Percentiles rank a stretch among this genome's conserved stretches.
phyloP scores from a whole-genome alignment of 2,329 filamentous ascomycete genomes.

The Epichloe typhina region DNA sequence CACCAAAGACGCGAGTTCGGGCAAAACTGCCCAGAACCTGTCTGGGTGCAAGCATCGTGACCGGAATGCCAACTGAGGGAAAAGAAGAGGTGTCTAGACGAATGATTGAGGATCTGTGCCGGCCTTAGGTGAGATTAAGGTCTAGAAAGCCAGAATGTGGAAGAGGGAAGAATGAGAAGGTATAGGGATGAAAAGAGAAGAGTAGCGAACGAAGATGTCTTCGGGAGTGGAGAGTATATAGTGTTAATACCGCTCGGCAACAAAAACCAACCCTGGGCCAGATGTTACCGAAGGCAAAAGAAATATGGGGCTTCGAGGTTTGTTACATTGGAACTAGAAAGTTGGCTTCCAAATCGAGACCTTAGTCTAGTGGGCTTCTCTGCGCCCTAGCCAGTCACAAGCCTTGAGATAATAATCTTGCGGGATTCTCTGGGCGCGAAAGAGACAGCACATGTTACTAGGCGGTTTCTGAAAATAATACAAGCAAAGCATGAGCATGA shows the following conservation, averaged over 20 bases:
- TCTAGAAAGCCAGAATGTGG: constrained; percentile 4
- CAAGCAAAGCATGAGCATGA: too few species aligned
- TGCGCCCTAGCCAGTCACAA: constrained; percentile 12
- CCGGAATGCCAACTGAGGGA: constrained; percentile 19
- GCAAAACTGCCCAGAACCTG: constrained; percentile 53
- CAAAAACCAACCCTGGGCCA: constrained; percentile 7
- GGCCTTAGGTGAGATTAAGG: constrained; percentile 10
- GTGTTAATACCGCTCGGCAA: constrained; percentile 12
- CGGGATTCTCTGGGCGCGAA: too few species aligned
- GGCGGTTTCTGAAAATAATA: too few species aligned
- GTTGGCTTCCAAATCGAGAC: background rate
- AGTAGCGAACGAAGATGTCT: constrained; percentile 5
- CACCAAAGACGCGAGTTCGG: constrained; percentile 43
- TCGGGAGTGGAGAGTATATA: constrained; percentile 11
- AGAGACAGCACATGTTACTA: too few species aligned
- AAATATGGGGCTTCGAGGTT: background rate
- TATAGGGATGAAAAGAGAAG: constrained; percentile 10
- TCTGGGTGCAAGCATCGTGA: constrained; percentile 57
- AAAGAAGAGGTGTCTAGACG: constrained; percentile 15
- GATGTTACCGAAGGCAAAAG: constrained; percentile 8
- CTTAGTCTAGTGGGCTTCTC: background rate
- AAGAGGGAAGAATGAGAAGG: constrained; percentile 5
- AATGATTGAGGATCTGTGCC: constrained; percentile 9
- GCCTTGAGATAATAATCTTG: constrained; percentile 13
- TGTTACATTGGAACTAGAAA: background rate